Evolutionary conservation across 2,329 filamentous ascomycete genomes (phyloP), one percentile per base, ranked within the genome.

Genomic region (Cordyceps cicadae): DNA sequence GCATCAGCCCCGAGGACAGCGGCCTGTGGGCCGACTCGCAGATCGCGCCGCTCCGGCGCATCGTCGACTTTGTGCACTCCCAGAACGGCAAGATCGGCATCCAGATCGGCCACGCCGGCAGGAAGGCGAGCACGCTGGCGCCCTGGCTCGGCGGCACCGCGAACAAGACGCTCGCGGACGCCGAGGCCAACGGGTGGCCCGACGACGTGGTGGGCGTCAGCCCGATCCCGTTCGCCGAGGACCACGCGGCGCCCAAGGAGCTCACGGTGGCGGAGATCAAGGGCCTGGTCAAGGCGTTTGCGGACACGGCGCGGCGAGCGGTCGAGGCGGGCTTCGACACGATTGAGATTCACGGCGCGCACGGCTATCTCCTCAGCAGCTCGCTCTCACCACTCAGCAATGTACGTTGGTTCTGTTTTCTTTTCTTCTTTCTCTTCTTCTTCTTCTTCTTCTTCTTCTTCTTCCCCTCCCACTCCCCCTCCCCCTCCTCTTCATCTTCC

Each of bases 11-110:
- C 1, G 80, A 92, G 71, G 89, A 93, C 70, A 75, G 78, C 14
- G 91, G 92, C 0, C 75, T 97, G 8, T 97, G 92, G 92, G 80
- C 88, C 64, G 92, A 96, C 71, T 85, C 81, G 39, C 92, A 97
- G 72, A 87, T 92, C 63, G 86, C 81, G 64, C 86, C 87, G 0
- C 75, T 95, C 62, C 82, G 81, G 69, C 81, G 83, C 62, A 81
- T 93, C 51, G 83, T 87, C 41, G 89, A 95, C 63, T 95, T 92
- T 64, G 84, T 88, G 2, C 91, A 95, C 76, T 85, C 82, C 29
- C 92, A 96, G 73, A 82, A 81, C 69, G 86, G 91, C 68, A 85
- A 88, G 64, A 85, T 90, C 57, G 90, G 83, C 56, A 87, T 96
- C 63, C 92, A 96, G 76, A 79, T 96, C 5, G 89, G 78, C 1